Evolutionary conservation across 306 rosid species (phyloP).

Genomic region (Malus sieversii): DNA sequence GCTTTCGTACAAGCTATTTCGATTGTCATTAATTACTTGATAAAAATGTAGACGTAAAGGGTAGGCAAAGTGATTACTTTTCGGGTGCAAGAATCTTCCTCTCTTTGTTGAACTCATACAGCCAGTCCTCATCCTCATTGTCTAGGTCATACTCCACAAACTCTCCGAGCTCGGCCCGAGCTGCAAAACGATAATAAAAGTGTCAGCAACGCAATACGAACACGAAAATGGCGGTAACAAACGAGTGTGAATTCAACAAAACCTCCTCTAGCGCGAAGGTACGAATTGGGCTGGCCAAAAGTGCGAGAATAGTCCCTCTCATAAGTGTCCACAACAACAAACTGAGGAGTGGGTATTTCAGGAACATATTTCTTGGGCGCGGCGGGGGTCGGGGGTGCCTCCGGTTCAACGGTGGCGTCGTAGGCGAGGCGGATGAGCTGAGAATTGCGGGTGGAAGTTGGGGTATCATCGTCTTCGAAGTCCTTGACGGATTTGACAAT

Average conservation of each 20-base stretch:
- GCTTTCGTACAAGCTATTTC: not conserved
- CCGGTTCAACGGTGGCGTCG: constrained; percentile 11
- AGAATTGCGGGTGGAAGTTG: constrained; percentile 41
- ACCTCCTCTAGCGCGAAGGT: constrained; percentile 96
- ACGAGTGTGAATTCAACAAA: not conserved
- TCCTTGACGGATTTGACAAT: constrained; percentile 47
- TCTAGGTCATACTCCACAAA: constrained; percentile 95
- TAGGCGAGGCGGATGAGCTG: constrained; percentile 31
- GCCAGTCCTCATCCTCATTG: constrained; percentile 96
- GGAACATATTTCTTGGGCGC: constrained; percentile 45
- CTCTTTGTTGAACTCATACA: constrained; percentile 57
- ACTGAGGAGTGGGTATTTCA: constrained; percentile 90
- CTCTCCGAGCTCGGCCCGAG: constrained; percentile 92
- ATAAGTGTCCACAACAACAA: constrained; percentile 78
- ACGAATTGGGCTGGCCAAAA: constrained; percentile 72
- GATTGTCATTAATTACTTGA: not conserved
- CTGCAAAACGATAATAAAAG: constrained; percentile 25
- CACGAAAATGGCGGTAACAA: not conserved
- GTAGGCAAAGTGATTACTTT: constrained; percentile 30
- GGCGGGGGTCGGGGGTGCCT: constrained; percentile 10
- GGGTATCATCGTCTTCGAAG: constrained; percentile 52
- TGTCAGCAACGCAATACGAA: not conserved
- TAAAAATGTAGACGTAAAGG: not conserved
- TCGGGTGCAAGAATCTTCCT: constrained; percentile 57
- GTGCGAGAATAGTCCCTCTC: constrained; percentile 89